Percentiles rank a stretch among this genome's conserved stretches.
Conservation (phyloP, 306 rosid species). For the Cicer yamashitae region DNA sequence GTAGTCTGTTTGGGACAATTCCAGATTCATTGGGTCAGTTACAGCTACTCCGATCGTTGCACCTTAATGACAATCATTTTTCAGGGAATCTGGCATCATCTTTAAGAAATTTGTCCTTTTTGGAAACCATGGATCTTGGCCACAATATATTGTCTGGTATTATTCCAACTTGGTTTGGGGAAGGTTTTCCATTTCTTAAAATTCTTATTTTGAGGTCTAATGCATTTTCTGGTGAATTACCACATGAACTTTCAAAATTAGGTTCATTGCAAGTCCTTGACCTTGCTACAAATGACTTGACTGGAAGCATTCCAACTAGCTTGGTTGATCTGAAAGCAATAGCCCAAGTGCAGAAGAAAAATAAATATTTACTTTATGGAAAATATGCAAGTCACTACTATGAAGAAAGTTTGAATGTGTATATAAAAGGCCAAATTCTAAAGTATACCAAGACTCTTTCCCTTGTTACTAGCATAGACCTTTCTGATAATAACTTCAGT, state of each 20-base stretch:
- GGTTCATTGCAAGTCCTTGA: slow-evolving; percentile 12
- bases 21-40: neutral
- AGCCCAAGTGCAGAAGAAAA: neutral
- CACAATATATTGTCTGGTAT: neutral
- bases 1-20: neutral
- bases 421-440: neutral
- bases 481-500: slow-evolving; percentile 3
- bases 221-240: neutral
- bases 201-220: slow-evolving; percentile 22
- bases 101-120: slow-evolving; percentile 4
- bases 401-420: slow-evolving; percentile 13
- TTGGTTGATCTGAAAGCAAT: slow-evolving; percentile 11
- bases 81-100: neutral
- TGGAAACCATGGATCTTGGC: slow-evolving; percentile 15
- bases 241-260: slow-evolving; percentile 1
- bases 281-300: neutral
- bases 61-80: slow-evolving; percentile 20
- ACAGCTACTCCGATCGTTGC: neutral
- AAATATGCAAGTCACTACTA: neutral
- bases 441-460: slow-evolving; percentile 12
- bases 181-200: slow-evolving; percentile 3
- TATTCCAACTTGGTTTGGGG: neutral
- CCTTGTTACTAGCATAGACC: slow-evolving; percentile 17
- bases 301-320: neutral
- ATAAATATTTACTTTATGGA: neutral